Percentiles rank a stretch among this genome's conserved stretches.
Conservation (phyloP, 257 asterid genomes). For the Nicotiana obtusifolia region DNA sequence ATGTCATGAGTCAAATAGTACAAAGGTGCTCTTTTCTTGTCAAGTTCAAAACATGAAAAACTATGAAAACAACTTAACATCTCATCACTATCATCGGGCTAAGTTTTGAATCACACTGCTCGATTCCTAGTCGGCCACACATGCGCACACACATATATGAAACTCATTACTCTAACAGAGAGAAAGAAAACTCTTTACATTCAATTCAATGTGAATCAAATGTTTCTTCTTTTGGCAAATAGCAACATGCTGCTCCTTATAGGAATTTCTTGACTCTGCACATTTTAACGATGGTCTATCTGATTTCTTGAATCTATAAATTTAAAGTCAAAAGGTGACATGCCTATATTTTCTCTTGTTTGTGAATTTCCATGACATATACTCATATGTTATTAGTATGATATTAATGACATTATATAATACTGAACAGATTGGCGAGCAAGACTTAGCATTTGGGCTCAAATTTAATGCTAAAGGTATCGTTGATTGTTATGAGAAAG, state of each 20-base stretch:
- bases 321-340: background rate
- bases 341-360: background rate
- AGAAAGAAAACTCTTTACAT: background rate
- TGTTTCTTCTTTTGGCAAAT: background rate
- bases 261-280: background rate
- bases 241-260: background rate
- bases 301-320: background rate
- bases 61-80: background rate
- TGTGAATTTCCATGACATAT: background rate
- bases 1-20: background rate
- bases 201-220: background rate
- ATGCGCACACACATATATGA: background rate
- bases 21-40: background rate
- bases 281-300: background rate
- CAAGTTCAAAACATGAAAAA: background rate
- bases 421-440: conserved; percentile 65
- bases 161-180: background rate
- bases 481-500: conserved; percentile 77
- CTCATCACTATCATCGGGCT: background rate
- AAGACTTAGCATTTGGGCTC: conserved; percentile 67
- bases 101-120: background rate
- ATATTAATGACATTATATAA: background rate
- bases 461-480: conserved; percentile 77
- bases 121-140: background rate
- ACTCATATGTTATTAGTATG: background rate